A percentile compares a stretch with the other conserved stretches of the same genome.
These are phyloP conservation scores for Trebouxia sp. DNA, from an alignment of 139 green algal species.

Conservation along the genomic window DNA sequence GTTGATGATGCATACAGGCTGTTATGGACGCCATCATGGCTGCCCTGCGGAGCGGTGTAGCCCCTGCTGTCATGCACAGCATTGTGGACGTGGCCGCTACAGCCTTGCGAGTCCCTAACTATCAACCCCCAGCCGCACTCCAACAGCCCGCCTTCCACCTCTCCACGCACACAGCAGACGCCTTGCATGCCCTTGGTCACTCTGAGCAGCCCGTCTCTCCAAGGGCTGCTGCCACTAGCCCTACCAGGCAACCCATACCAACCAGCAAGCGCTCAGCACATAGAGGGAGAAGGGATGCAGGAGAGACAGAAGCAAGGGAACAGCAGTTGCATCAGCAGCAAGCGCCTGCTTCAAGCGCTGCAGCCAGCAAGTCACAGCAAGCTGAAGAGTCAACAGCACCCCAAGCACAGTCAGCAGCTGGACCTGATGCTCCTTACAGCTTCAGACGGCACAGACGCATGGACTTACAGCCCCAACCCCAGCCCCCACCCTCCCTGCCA, in stretches of 20 bases:
- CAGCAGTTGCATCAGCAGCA: neutral
- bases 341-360: too few species aligned
- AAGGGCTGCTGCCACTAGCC: neutral
- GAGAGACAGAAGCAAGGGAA: too few species aligned
- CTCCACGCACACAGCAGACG: neutral
- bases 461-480: neutral
- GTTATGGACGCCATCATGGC: conserved; percentile 26
- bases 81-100: conserved; percentile 33
- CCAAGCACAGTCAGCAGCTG: neutral
- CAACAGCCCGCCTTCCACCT: neutral
- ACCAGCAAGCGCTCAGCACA: neutral
- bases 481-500: neutral
- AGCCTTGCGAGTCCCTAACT: conserved; percentile 3
- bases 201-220: neutral
- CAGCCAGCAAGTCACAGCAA: too few species aligned
- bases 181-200: neutral
- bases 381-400: too few species aligned
- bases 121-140: neutral
- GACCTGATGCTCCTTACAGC: neutral
- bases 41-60: conserved; percentile 24
- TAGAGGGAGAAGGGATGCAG: too few species aligned
- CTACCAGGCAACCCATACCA: neutral
- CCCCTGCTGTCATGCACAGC: neutral
- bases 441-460: neutral
- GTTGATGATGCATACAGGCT: neutral